Conservation (phyloP, 2,329 filamentous ascomycete species). For the Colletotrichum zoysiae region DNA sequence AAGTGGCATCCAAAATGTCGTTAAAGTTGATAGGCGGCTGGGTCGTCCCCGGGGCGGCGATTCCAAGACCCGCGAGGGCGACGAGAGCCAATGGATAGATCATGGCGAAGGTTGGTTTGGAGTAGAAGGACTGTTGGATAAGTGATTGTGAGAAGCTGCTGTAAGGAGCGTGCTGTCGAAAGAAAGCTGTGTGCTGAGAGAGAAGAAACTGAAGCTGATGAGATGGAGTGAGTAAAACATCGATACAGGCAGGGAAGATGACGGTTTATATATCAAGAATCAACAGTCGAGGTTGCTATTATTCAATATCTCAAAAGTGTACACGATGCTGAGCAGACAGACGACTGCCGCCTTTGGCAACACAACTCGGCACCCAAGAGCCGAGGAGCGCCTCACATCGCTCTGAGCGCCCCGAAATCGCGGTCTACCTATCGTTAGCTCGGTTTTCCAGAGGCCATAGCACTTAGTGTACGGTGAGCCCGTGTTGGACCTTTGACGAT, state of each 20-base stretch:
- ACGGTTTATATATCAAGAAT: slow-evolving; percentile 20
- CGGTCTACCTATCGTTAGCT: slow-evolving; percentile 17
- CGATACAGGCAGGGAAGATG: neutral
- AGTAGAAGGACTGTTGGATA: neutral
- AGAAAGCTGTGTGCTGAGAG: neutral
- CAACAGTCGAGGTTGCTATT: neutral
- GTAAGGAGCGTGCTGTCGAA: neutral
- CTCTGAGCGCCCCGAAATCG: slow-evolving; percentile 9
- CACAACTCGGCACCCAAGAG: slow-evolving; percentile 22
- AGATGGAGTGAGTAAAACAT: neutral
- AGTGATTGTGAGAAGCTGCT: neutral
- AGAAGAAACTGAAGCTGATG: slow-evolving; percentile 12
- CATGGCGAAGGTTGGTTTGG: slow-evolving; percentile 13
- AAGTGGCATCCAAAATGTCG: slow-evolving; percentile 15
- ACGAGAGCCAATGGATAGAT: slow-evolving; percentile 13
- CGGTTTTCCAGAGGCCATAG: slow-evolving; percentile 13
- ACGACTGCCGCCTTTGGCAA: neutral
- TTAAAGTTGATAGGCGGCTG: neutral
- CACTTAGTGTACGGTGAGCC: slow-evolving; percentile 29
- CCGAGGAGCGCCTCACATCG: slow-evolving; percentile 27
- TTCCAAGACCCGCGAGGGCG: slow-evolving; percentile 27
- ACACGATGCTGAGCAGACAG: neutral
- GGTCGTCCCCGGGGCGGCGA: slow-evolving; percentile 24
- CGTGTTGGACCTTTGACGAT: neutral
- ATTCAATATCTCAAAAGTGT: neutral